Percentiles rank a stretch among this genome's conserved stretches.
Conservation (phyloP, 208 protist species). For the Trypanosoma avium region DNA sequence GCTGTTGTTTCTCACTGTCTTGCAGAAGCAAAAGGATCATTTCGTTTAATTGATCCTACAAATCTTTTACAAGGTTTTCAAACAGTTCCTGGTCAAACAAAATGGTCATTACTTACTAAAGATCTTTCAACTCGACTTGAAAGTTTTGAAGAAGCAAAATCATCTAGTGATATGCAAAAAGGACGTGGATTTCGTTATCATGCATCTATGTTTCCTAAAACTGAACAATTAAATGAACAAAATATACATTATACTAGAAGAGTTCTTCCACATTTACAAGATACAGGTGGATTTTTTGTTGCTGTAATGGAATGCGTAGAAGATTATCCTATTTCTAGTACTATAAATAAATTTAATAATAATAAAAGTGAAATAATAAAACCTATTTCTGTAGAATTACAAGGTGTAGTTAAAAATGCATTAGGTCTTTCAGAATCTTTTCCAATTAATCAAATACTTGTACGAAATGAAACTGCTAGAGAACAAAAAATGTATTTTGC, state of each 20-base stretch:
- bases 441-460: slow-evolving; percentile 50
- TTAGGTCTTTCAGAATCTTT: slow-evolving; percentile 64
- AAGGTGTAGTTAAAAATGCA: slow-evolving; percentile 38
- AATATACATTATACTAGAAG: slow-evolving; percentile 85
- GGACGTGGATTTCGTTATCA: slow-evolving; percentile 66
- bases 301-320: slow-evolving; percentile 83
- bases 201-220: slow-evolving; percentile 73
- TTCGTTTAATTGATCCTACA: slow-evolving; percentile 84
- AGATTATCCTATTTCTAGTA: slow-evolving; percentile 36
- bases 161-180: slow-evolving; percentile 34
- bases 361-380: slow-evolving; percentile 31
- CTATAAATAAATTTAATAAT: slow-evolving; percentile 6
- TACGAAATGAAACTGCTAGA: slow-evolving; percentile 56
- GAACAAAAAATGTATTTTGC: slow-evolving; percentile 86
- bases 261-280: slow-evolving; percentile 93
- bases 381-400: slow-evolving; percentile 38
- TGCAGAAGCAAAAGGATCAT: slow-evolving; percentile 47
- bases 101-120: slow-evolving; percentile 80
- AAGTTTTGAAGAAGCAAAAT: slow-evolving; percentile 62
- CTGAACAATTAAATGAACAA: slow-evolving; percentile 44
- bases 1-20: slow-evolving; percentile 91
- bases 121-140: slow-evolving; percentile 49
- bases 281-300: slow-evolving; percentile 97
- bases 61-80: slow-evolving; percentile 72
- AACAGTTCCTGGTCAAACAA: slow-evolving; percentile 63